Conservation (phyloP, 371 early-diverging fungal genomes). For the Mucor velutinosus region DNA sequence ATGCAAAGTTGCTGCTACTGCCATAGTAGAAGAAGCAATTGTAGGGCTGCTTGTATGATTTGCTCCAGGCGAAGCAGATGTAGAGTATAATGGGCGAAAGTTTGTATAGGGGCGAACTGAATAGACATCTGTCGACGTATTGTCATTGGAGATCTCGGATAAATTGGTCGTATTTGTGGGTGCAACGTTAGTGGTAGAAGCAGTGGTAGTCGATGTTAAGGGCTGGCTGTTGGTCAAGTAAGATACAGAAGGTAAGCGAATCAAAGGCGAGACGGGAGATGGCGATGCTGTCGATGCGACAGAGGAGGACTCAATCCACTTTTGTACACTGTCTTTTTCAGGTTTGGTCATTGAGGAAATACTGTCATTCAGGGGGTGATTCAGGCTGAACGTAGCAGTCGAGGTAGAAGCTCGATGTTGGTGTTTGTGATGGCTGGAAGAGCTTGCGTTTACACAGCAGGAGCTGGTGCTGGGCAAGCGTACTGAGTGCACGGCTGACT, state of each 20-base stretch:
- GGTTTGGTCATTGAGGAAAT: neutral
- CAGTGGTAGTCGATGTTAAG: neutral
- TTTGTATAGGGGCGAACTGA: conserved; percentile 39
- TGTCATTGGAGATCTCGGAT: conserved; percentile 8
- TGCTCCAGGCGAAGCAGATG: neutral
- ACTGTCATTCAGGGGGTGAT: neutral
- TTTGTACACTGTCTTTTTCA: conserved; percentile 20
- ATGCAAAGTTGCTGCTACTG: neutral
- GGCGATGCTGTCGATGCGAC: conserved; percentile 7
- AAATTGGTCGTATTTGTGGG: neutral
- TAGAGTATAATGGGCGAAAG: conserved; percentile 26
- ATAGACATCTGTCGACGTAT: conserved; percentile 25
- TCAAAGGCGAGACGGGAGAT: conserved; percentile 14
- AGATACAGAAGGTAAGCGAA: conserved; percentile 33
- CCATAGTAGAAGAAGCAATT: neutral
- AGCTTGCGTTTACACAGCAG: conserved; percentile 17
- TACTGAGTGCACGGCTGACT: conserved; percentile 25
- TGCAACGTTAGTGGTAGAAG: neutral
- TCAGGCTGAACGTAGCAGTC: neutral
- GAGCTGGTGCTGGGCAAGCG: conserved; percentile 29
- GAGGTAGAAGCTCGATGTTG: neutral
- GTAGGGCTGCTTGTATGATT: neutral
- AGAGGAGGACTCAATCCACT: conserved; percentile 30
- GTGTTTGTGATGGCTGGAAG: neutral
- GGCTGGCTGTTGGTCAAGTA: conserved; percentile 22